Evolutionary conservation across 495 filamentous ascomycete species (phyloP), one percentile per base, ranked within the genome.

Genomic region (Hypomontagnella submonticulosa): DNA sequence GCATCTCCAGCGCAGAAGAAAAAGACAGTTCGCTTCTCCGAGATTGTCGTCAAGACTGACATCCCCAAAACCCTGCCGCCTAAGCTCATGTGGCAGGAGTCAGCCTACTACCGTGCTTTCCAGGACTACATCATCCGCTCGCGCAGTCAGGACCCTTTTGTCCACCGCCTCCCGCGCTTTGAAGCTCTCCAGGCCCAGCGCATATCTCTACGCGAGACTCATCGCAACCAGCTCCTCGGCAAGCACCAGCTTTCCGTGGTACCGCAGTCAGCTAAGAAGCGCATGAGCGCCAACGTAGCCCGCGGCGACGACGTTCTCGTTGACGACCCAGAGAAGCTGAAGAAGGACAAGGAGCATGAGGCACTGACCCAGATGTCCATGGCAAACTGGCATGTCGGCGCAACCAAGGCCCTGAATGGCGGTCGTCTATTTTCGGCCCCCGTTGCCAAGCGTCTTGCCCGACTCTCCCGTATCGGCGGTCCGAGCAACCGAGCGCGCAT

Each of bases 101-200:
- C 89, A 1, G 90, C 93, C n/a, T 97, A 95, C 73, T 93, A 94
- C 82, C 88, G 92, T 61, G 92, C 92, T 20, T 97, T 97, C 74
- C 88, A 91, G 61, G 86, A 89, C 42, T 80, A 89, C 42, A 77
- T 85, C 42, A 81, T 86, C 32, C 80, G 80, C 40, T 84, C 84
- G 20, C 83, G 79, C 55, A 78, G 81, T 49, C 77, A 72, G n/a
- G 95, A 98, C 73, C 85, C 87, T 10, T 96, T 96, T 69, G 81
- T 92, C 57, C 90, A 97, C 72, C 88, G 91, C 3, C 87, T 90
- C 61, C 85, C 90, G 27, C 89, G 95, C 46, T 95, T 92, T 52
- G 95, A 98, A 71, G 93, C 94, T 13, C 78, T 97, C 10, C 93
- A 97, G 72, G 85, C 94, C 16, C 85, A 88, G 62, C 89, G 95